A percentile compares a stretch with the other conserved stretches of the same genome.
Conservation (phyloP, 2,329 filamentous ascomycete genomes). For the Apiospora phragmitis region DNA sequence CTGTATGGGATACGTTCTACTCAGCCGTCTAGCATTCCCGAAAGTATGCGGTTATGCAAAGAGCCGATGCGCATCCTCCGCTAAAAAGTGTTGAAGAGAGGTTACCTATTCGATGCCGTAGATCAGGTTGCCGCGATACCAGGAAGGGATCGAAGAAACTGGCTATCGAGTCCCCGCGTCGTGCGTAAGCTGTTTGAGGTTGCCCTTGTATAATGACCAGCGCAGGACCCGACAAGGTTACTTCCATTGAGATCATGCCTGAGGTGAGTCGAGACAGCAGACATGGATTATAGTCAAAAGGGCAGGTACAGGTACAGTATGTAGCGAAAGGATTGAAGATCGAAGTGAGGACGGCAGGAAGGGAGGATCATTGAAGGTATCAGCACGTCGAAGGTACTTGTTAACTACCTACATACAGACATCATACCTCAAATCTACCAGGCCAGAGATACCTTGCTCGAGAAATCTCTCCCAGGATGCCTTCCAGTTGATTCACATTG, state of each 20-base stretch:
- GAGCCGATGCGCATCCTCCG: not conserved
- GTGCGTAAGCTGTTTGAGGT: not conserved
- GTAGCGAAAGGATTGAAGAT: not conserved
- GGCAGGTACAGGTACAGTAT: not conserved
- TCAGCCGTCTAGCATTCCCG: not conserved
- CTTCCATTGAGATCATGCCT: not conserved
- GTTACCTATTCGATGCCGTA: not conserved
- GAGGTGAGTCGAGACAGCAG: not conserved
- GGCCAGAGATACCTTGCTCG: not conserved
- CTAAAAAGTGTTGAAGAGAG: not conserved
- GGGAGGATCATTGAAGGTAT: not conserved
- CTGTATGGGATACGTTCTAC: not conserved
- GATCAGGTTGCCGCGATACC: not conserved
- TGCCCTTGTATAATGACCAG: not conserved
- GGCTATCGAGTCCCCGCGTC: not conserved
- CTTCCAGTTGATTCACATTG: not conserved
- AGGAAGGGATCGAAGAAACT: not conserved
- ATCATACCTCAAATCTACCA: not conserved
- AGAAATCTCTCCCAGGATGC: not conserved
- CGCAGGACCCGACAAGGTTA: not conserved
- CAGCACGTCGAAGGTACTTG: too few species aligned
- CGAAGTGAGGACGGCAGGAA: not conserved
- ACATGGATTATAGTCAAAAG: not conserved
- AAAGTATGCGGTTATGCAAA: not conserved
- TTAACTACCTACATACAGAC: not conserved